Conservation (phyloP, 179 eudicot genomes). For the Amaranthus tricolor region DNA sequence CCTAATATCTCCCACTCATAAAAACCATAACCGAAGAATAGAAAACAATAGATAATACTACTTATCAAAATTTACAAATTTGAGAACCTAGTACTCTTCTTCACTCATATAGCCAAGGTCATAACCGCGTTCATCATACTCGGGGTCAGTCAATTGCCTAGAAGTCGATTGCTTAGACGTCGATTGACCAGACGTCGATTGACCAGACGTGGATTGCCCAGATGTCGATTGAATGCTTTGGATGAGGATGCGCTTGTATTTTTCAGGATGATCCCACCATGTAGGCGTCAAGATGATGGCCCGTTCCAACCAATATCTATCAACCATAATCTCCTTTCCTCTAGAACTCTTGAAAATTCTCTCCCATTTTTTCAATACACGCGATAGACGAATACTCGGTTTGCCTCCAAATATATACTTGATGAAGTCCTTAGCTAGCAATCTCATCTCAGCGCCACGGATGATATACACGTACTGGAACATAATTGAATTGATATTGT, state of each 20-base stretch:
- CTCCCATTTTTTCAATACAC: constrained; percentile 36
- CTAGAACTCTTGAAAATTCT: constrained; percentile 25
- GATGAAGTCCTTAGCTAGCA: constrained; percentile 43
- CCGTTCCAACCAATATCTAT: constrained; percentile 50
- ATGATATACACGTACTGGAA: constrained; percentile 66
- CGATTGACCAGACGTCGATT: not conserved
- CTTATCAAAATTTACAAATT: constrained; percentile 9
- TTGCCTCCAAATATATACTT: constrained; percentile 42
- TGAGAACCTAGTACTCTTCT: not conserved
- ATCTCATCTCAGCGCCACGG: constrained; percentile 45
- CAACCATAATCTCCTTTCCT: constrained; percentile 28
- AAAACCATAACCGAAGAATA: too few species aligned
- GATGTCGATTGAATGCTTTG: constrained; percentile 10
- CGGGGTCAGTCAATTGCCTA: not conserved
- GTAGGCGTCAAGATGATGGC: constrained; percentile 58
- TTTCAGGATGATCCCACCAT: constrained; percentile 57
- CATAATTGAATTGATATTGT: constrained; percentile 1
- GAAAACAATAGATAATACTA: too few species aligned
- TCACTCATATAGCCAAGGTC: not conserved
- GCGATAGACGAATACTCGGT: constrained; percentile 48
- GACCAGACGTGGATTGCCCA: not conserved
- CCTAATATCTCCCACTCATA: too few species aligned
- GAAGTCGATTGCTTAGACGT: not conserved
- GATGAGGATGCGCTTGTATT: constrained; percentile 35
- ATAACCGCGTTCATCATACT: not conserved